Evolutionary conservation across 169 alveolate species (phyloP).

Genomic region (Ichthyophthirius multifiliis): DNA sequence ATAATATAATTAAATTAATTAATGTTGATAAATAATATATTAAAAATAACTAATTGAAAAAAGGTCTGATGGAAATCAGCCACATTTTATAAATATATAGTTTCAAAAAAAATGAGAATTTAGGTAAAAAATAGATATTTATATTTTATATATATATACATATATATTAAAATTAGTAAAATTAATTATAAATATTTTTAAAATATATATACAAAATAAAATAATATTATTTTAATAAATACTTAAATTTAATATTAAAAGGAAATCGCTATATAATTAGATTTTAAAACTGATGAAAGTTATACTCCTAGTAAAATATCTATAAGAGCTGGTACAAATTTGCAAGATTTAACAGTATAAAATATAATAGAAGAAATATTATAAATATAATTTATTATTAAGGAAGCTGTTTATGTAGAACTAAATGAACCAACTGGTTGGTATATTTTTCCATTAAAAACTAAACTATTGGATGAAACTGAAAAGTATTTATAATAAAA

Average conservation of each 20-base stretch:
- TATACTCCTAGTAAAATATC: slow-evolving; percentile 86
- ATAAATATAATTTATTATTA: neutral
- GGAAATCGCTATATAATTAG: slow-evolving; percentile 80
- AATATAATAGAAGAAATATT: too few species aligned
- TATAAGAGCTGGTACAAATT: slow-evolving; percentile 79
- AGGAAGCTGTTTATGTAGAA: slow-evolving; percentile 74
- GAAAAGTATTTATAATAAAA: slow-evolving; percentile 45
- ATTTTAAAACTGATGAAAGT: slow-evolving; percentile 88
- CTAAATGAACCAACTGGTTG: slow-evolving; percentile 85
- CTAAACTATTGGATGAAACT: slow-evolving; percentile 47
- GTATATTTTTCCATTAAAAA: slow-evolving; percentile 70
- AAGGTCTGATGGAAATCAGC: slow-evolving; percentile 81
- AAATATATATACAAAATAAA: neutral
- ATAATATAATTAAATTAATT: neutral
- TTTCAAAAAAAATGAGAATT: slow-evolving; percentile 82
- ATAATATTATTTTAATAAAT: neutral
- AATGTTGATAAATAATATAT: neutral
- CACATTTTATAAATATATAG: slow-evolving; percentile 78
- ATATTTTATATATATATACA: too few species aligned
- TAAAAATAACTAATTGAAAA: neutral
- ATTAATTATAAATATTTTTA: neutral
- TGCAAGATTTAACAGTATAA: slow-evolving; percentile 58
- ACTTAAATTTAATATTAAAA: neutral
- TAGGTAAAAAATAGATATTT: neutral
- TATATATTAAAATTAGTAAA: neutral